A percentile compares a stretch with the other conserved stretches of the same genome.
Conservation (phyloP, 768 basidiomycete species). For the Leccinum truebloodii region DNA sequence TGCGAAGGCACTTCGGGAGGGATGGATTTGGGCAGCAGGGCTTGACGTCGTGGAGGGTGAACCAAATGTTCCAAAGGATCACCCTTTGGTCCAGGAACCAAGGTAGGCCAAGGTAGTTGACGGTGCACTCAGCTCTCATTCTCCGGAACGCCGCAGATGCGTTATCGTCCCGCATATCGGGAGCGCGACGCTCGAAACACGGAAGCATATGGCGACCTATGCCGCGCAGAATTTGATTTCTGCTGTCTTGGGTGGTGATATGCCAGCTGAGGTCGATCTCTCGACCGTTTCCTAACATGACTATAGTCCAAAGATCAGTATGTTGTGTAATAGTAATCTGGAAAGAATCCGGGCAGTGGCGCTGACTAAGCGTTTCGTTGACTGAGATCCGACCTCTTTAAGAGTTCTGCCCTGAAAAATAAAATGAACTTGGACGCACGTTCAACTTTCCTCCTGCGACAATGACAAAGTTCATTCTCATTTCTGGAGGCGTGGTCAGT, state of each 20-base stretch:
- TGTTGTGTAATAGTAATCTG: no score
- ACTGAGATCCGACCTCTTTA: background rate
- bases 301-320: background rate
- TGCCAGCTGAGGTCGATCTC: slow-evolving; percentile 56
- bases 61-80: slow-evolving; percentile 68
- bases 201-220: slow-evolving; percentile 77
- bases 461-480: slow-evolving; percentile 96
- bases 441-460: slow-evolving; percentile 8
- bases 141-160: slow-evolving; percentile 47
- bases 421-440: background rate
- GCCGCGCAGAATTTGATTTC: slow-evolving; percentile 62
- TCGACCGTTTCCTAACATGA: slow-evolving; percentile 12
- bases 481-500: slow-evolving; percentile 96
- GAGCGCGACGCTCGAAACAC: slow-evolving; percentile 84
- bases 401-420: background rate
- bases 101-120: slow-evolving; percentile 43
- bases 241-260: slow-evolving; percentile 49
- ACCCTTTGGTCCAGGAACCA: slow-evolving; percentile 78
- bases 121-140: background rate
- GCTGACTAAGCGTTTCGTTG: slow-evolving; percentile 5
- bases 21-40: slow-evolving; percentile 89
- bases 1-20: slow-evolving; percentile 71
- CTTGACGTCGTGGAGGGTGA: slow-evolving; percentile 95
- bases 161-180: slow-evolving; percentile 89
- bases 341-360: background rate